Evolutionary conservation across 768 basidiomycete species (phyloP).

Genomic region (Lactifluus rugatus): DNA sequence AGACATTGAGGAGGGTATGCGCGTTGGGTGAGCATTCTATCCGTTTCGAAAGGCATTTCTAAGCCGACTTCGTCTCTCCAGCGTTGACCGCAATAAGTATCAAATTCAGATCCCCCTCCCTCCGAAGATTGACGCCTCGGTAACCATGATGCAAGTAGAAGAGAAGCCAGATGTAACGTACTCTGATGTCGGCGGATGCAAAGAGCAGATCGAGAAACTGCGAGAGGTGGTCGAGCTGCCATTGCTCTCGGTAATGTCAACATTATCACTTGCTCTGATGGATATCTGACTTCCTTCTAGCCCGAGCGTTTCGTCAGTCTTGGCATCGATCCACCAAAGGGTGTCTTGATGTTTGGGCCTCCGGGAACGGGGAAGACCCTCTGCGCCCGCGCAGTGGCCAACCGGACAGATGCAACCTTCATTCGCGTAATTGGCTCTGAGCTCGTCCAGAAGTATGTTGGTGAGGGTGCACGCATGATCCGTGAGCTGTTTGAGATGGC

Average conservation of each 20-base stretch:
- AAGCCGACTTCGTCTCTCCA: constrained; percentile 25
- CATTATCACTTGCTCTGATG: background rate
- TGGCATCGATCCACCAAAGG: constrained; percentile 98
- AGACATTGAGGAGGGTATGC: constrained; percentile 99
- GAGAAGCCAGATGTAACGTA: constrained; percentile 98
- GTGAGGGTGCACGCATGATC: constrained; percentile 98
- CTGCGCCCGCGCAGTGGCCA: constrained; percentile 96
- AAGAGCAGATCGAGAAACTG: constrained; percentile 98
- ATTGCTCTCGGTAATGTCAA: constrained; percentile 66
- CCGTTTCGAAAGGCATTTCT: background rate
- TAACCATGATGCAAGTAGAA: constrained; percentile 99
- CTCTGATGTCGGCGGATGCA: constrained; percentile 96
- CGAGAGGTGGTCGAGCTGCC: constrained; percentile 98
- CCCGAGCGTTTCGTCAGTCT: constrained; percentile 98
- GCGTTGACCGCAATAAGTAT: constrained; percentile 93
- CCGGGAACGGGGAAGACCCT: constrained; percentile 99
- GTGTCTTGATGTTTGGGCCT: constrained; percentile 90
- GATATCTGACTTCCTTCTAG: constrained; percentile 33
- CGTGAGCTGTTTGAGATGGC: constrained; percentile 99
- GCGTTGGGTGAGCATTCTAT: constrained; percentile 72
- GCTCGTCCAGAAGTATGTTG: constrained; percentile 99
- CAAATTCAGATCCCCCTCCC: constrained; percentile 98
- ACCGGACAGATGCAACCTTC: constrained; percentile 97
- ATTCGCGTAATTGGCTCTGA: constrained; percentile 99
- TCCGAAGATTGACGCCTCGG: constrained; percentile 97